Evolutionary conservation across 768 basidiomycete genomes (phyloP).

Genomic region (Gloeopeniophorella convolvens): DNA sequence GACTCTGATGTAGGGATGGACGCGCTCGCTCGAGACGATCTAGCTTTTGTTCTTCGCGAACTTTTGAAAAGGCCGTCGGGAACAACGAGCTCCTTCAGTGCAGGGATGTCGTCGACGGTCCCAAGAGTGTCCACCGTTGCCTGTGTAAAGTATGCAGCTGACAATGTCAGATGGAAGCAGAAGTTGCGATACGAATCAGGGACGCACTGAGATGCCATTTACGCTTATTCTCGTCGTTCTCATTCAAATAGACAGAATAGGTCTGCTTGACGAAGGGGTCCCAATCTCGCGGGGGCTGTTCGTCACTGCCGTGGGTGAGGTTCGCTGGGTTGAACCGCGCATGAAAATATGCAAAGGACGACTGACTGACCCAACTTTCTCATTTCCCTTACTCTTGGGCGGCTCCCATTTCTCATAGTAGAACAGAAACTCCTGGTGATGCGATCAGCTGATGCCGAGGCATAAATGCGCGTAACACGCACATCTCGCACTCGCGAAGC

Average conservation of each 20-base stretch:
- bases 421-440: slow-evolving; percentile 46
- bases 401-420: slow-evolving; percentile 45
- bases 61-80: slow-evolving; percentile 77
- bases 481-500: slow-evolving; percentile 63
- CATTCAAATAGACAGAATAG: slow-evolving; percentile 35
- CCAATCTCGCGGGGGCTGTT: slow-evolving; percentile 36
- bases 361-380: slow-evolving; percentile 23
- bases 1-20: slow-evolving; percentile 40
- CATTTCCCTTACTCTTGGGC: slow-evolving; percentile 33
- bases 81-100: slow-evolving; percentile 56
- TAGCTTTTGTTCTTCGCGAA: slow-evolving; percentile 59
- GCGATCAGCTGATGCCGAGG: slow-evolving; percentile 6
- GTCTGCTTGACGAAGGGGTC: slow-evolving; percentile 48
- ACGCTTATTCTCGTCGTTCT: slow-evolving; percentile 10
- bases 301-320: slow-evolving; percentile 25
- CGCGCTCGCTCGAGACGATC: slow-evolving; percentile 36
- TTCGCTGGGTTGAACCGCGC: slow-evolving; percentile 15
- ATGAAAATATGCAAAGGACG: slow-evolving; percentile 12
- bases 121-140: slow-evolving; percentile 62
- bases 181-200: not conserved
- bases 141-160: slow-evolving; percentile 84
- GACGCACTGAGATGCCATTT: slow-evolving; percentile 51
- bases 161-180: not conserved
- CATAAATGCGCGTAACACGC: slow-evolving; percentile 6
- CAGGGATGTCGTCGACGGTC: slow-evolving; percentile 65